These are phyloP conservation scores for Mycena metata DNA, from an alignment of 768 basidiomycete genomes.

Conservation along the genomic window DNA sequence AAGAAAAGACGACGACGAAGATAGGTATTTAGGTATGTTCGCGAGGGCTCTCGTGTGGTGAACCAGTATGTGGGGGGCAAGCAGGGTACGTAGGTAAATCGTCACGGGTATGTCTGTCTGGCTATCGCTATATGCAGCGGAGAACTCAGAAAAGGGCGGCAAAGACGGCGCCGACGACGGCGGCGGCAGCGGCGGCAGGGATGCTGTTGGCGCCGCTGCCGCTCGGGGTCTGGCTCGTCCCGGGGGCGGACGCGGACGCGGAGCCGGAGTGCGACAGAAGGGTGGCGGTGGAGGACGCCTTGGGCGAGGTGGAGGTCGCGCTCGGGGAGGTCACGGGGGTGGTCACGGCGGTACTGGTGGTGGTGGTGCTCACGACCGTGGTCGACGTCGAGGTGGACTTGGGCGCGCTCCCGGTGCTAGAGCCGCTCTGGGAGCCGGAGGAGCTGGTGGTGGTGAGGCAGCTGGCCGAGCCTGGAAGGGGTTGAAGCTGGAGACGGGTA, in stretches of 20 bases:
- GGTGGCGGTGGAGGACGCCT: not conserved
- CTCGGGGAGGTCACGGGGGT: no score
- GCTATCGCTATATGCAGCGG: no score
- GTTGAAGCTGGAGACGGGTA: not conserved
- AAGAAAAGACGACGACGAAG: not conserved
- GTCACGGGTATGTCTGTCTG: no score
- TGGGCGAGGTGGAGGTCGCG: not conserved
- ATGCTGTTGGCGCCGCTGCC: not conserved
- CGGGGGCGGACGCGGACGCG: not conserved
- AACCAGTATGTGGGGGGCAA: constrained; percentile 17
- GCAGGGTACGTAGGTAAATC: no score
- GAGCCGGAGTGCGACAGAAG: not conserved
- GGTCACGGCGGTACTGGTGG: no score
- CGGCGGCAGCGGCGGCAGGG: constrained; percentile 13
- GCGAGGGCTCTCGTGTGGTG: constrained; percentile 18
- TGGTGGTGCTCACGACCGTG: not conserved
- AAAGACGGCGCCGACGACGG: constrained; percentile 16
- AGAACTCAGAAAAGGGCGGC: constrained; percentile 20
- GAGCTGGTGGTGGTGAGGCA: constrained; percentile 12
- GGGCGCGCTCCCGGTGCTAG: not conserved
- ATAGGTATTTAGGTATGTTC: constrained; percentile 8
- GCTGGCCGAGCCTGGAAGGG: constrained; percentile 11
- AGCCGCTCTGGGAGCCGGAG: not conserved
- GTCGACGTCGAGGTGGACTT: not conserved
- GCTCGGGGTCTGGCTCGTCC: not conserved